Conservation (phyloP, 371 early-diverging fungal species). For the Saksenaea vasiformis region DNA sequence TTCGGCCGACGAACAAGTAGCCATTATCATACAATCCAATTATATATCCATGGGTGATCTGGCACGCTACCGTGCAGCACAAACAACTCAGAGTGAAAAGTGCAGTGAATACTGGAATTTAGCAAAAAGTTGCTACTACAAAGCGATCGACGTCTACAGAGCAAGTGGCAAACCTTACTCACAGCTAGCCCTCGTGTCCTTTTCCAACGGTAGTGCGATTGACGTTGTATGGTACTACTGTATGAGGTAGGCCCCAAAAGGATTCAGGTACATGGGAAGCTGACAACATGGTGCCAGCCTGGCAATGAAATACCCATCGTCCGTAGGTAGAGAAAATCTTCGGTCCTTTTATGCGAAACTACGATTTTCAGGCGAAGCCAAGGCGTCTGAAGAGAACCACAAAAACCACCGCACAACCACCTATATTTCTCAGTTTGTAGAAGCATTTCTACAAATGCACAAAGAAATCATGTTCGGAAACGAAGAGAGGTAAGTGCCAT, state of each 20-base stretch:
- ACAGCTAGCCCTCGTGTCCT: conserved; percentile 47
- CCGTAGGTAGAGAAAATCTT: conserved; percentile 45
- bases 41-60: conserved; percentile 54
- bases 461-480: conserved; percentile 40
- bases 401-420: conserved; percentile 6
- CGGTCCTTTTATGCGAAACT: conserved; percentile 46
- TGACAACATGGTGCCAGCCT: conserved; percentile 18
- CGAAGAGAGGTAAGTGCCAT: conserved; percentile 14
- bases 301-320: conserved; percentile 45
- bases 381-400: conserved; percentile 1
- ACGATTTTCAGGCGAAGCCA: conserved; percentile 24
- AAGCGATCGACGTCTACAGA: conserved; percentile 44
- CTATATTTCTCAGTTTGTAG: conserved; percentile 34
- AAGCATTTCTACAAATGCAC: conserved; percentile 44
- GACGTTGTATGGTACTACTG: conserved; percentile 58
- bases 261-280: background rate
- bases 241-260: conserved; percentile 34
- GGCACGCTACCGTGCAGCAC: conserved; percentile 48
- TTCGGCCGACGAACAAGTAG: conserved; percentile 29
- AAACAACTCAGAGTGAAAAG: conserved; percentile 18
- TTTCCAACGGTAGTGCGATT: conserved; percentile 45
- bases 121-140: conserved; percentile 43
- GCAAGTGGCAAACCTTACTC: conserved; percentile 52
- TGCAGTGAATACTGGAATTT: conserved; percentile 30
- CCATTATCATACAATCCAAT: conserved; percentile 38